phyloP scores from a whole-genome alignment of 1,284 basidiomycete species.

The Marasmius sp. region DNA sequence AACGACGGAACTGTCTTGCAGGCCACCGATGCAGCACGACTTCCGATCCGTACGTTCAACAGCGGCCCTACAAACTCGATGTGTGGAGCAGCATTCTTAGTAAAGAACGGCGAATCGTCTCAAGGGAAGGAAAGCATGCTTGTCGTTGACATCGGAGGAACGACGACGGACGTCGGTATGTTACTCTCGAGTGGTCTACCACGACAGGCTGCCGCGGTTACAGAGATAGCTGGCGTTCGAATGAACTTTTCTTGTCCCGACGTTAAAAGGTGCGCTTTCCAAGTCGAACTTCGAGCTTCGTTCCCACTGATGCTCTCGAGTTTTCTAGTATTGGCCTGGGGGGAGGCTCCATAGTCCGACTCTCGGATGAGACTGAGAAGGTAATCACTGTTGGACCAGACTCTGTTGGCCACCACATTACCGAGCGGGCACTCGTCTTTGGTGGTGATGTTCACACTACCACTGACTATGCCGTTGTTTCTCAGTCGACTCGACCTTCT shows the following conservation, averaged over 20 bases:
- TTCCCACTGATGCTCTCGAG: neutral
- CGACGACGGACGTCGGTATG: constrained; percentile 26
- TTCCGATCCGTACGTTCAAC: constrained; percentile 64
- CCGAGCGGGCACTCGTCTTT: constrained; percentile 48
- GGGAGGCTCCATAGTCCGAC: constrained; percentile 50
- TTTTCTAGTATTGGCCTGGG: constrained; percentile 47
- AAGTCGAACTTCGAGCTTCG: too few species aligned
- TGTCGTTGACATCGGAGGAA: constrained; percentile 58
- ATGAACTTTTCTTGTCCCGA: constrained; percentile 35
- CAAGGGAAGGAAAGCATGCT: constrained; percentile 40
- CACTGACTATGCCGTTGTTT: constrained; percentile 56
- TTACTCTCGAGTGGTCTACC: constrained; percentile 34
- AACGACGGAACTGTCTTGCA: constrained; percentile 60
- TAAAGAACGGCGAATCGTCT: constrained; percentile 29
- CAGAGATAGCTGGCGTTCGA: constrained; percentile 19
- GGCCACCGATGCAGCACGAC: constrained; percentile 47
- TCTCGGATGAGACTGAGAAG: constrained; percentile 24
- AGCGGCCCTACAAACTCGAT: constrained; percentile 68
- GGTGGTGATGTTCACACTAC: constrained; percentile 52
- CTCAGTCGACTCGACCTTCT: constrained; percentile 8
- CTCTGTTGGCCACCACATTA: constrained; percentile 57
- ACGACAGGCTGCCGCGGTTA: constrained; percentile 21
- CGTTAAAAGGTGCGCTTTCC: constrained; percentile 31
- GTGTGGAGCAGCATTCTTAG: constrained; percentile 60
- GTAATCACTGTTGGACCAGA: constrained; percentile 54